Conservation (phyloP, 2,329 filamentous ascomycete genomes). For the Xylaria sp. region DNA sequence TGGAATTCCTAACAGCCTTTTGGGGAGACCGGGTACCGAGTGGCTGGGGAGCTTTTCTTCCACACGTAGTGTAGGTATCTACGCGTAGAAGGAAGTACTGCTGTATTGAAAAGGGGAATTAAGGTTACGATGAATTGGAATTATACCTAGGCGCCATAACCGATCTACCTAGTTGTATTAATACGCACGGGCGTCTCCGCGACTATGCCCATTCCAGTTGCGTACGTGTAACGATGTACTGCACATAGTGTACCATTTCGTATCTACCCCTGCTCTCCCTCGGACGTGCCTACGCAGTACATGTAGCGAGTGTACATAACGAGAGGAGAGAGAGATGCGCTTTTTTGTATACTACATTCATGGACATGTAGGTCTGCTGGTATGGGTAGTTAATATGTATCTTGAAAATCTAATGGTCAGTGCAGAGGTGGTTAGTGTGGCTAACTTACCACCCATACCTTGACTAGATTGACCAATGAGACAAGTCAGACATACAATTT, state of each 20-base stretch:
- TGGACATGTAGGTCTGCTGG: neutral
- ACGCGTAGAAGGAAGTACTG: neutral
- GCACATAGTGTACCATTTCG: neutral
- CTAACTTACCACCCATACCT: neutral
- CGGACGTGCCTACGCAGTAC: neutral
- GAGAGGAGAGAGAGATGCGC: neutral
- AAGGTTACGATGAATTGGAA: neutral
- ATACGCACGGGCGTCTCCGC: neutral
- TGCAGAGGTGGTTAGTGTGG: neutral
- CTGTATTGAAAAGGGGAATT: neutral
- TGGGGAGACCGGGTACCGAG: neutral
- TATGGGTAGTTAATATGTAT: too few species aligned
- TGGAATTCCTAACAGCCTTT: slow-evolving; percentile 8
- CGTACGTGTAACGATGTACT: neutral
- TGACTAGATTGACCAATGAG: slow-evolving; percentile 7
- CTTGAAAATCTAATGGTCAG: too few species aligned
- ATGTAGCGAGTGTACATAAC: too few species aligned
- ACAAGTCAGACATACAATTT: neutral
- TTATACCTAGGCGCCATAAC: neutral
- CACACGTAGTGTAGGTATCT: slow-evolving; percentile 25
- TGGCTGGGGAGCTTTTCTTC: slow-evolving; percentile 18
- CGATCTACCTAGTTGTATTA: neutral
- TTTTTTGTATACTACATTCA: neutral
- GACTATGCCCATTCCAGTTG: neutral
- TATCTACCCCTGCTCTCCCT: neutral